phyloP scores from a whole-genome alignment of 208 protist species.

The Crithidia fasciculata region DNA sequence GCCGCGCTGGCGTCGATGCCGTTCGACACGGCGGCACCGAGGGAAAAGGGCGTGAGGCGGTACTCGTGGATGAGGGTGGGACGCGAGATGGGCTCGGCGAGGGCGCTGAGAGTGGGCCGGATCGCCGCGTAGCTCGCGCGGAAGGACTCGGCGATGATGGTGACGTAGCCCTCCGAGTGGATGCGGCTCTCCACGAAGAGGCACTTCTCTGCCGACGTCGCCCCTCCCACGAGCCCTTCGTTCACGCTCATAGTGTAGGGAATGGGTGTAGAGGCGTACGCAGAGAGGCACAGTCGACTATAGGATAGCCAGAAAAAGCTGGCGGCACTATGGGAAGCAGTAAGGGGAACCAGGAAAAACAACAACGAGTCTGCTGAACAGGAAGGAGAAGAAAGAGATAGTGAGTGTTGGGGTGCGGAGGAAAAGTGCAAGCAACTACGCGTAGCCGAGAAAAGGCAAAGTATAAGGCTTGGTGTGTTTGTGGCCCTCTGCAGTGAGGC shows the following conservation, averaged over 20 bases:
- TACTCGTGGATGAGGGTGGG: constrained; percentile 98
- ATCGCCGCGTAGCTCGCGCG: constrained; percentile 53
- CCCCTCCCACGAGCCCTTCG: neutral
- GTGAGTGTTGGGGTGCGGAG: no score
- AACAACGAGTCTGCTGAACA: no score
- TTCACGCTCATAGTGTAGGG: neutral
- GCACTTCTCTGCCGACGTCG: constrained; percentile 34
- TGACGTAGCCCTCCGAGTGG: constrained; percentile 51
- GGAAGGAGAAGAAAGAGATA: no score
- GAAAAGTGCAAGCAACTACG: neutral
- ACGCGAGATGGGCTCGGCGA: constrained; percentile 96
- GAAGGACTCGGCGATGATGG: constrained; percentile 80
- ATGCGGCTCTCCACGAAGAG: constrained; percentile 74
- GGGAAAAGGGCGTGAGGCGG: constrained; percentile 96
- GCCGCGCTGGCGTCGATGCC: constrained; percentile 92
- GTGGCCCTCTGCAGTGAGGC: neutral
- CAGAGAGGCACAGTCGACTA: no score
- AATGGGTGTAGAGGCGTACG: no score
- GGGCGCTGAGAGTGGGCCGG: constrained; percentile 47
- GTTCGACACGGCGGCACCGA: constrained; percentile 96
- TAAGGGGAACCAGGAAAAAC: neutral
- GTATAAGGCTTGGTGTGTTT: neutral
- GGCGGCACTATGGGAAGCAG: neutral
- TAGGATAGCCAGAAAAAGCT: no score
- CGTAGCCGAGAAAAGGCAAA: neutral